phyloP scores from a whole-genome alignment of 179 eudicot species.

The Sideroxylon spinosum region DNA sequence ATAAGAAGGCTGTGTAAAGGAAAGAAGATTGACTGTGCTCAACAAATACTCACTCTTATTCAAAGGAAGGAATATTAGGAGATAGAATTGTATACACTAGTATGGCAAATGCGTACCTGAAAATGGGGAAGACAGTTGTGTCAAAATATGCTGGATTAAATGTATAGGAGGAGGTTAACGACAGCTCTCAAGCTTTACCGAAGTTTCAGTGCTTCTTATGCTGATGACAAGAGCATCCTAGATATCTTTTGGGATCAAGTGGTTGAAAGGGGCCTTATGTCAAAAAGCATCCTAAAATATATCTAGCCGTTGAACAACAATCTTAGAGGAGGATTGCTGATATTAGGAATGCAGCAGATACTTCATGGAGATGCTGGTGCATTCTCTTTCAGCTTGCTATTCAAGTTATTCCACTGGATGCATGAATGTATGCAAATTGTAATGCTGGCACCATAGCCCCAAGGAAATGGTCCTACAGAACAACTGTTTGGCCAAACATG shows the following conservation, averaged over 20 bases:
- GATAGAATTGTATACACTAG: conserved; percentile 65
- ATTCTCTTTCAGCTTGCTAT: not conserved
- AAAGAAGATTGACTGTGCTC: conserved; percentile 59
- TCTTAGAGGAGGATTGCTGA: conserved; percentile 11
- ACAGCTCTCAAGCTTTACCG: conserved; percentile 56
- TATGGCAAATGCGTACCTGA: conserved; percentile 64
- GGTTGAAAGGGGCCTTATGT: conserved; percentile 58
- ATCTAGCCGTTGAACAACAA: conserved; percentile 30
- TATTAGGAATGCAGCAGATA: not conserved
- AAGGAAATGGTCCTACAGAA: not conserved
- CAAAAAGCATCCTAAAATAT: conserved; percentile 38
- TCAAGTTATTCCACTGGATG: not conserved
- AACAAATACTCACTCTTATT: conserved; percentile 50
- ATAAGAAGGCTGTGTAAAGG: conserved; percentile 71
- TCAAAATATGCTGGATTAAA: conserved; percentile 61
- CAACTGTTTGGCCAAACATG: not conserved
- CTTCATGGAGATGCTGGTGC: not conserved
- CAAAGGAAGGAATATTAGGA: conserved; percentile 57
- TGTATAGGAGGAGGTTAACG: conserved; percentile 66
- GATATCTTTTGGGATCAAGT: conserved; percentile 61
- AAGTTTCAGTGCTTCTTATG: conserved; percentile 55
- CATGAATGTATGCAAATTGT: no score
- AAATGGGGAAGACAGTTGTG: conserved; percentile 42
- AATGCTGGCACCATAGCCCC: not conserved
- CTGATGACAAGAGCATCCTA: conserved; percentile 36